phyloP scores from a whole-genome alignment of 176 grass and related monocot genomes.

The Bolboschoenus planiculmis region DNA sequence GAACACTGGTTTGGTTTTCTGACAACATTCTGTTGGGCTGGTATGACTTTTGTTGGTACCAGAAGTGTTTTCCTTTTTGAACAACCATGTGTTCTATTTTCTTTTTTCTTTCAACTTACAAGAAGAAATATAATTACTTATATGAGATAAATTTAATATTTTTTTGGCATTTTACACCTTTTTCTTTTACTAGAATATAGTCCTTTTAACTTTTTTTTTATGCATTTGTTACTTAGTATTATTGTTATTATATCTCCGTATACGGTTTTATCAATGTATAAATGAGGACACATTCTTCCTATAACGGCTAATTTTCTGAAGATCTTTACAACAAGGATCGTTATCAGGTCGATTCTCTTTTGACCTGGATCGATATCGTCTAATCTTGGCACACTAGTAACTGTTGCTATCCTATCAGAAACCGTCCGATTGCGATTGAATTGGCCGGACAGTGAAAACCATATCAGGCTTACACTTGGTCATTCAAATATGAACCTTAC shows the following conservation, averaged over 20 bases:
- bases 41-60: background rate
- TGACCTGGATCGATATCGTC: background rate
- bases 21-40: constrained; percentile 5
- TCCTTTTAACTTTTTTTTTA: background rate
- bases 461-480: background rate
- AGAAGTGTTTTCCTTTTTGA: background rate
- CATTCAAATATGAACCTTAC: background rate
- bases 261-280: background rate
- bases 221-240: background rate
- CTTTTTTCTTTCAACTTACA: background rate
- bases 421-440: background rate
- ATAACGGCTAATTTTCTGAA: background rate
- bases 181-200: background rate
- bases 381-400: background rate
- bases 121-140: background rate
- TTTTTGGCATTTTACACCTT: background rate
- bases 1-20: background rate
- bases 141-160: background rate
- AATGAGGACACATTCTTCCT: too few relatives aligned
- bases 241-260: background rate
- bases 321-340: background rate
- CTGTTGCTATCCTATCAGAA: background rate
- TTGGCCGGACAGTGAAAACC: background rate
- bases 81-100: background rate
- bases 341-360: background rate